phyloP scores from a whole-genome alignment of 2,329 filamentous ascomycete genomes.

The Chrysosphaeria jannelii region DNA sequence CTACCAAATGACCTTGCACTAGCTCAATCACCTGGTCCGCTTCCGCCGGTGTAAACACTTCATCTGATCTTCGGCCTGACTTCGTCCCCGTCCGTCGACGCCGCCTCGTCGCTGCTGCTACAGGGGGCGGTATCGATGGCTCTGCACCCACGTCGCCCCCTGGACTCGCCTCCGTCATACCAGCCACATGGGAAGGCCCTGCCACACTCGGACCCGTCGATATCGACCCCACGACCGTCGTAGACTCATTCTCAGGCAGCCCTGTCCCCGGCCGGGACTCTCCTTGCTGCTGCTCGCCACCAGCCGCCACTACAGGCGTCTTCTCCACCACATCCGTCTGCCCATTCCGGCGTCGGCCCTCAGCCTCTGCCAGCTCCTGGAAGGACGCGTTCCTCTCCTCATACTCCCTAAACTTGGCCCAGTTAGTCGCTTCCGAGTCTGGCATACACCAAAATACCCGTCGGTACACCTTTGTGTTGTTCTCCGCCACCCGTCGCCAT shows the following conservation, averaged over 20 bases:
- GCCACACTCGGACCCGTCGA: conserved; percentile 4
- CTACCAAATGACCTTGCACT: conserved; percentile 65
- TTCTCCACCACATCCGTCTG: conserved; percentile 3
- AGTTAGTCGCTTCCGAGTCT: conserved; percentile 75
- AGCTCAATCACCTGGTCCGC: conserved; percentile 56
- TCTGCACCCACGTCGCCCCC: too few species aligned
- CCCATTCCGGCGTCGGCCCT: too few species aligned
- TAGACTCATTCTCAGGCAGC: conserved; percentile 10
- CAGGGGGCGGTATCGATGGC: conserved; percentile 1
- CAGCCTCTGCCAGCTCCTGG: conserved; percentile 17
- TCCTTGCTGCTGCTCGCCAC: not conserved
- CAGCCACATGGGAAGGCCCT: too few species aligned
- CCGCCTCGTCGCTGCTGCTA: conserved; percentile 13
- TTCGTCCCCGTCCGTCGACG: conserved; percentile 41
- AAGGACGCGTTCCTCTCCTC: conserved; percentile 51
- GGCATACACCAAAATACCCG: conserved; percentile 92
- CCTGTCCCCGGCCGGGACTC: conserved; percentile 1
- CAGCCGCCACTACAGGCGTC: conserved; percentile 2
- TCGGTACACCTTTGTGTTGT: conserved; percentile 86
- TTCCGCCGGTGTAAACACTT: conserved; percentile 43
- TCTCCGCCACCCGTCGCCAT: conserved; percentile 65
- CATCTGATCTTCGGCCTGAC: conserved; percentile 36
- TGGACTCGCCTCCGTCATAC: too few species aligned
- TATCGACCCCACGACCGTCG: conserved; percentile 15
- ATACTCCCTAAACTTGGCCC: conserved; percentile 78